These are phyloP conservation scores for Escovopsis sp. DNA, from an alignment of 2,329 filamentous ascomycete species.

Conservation along the genomic window DNA sequence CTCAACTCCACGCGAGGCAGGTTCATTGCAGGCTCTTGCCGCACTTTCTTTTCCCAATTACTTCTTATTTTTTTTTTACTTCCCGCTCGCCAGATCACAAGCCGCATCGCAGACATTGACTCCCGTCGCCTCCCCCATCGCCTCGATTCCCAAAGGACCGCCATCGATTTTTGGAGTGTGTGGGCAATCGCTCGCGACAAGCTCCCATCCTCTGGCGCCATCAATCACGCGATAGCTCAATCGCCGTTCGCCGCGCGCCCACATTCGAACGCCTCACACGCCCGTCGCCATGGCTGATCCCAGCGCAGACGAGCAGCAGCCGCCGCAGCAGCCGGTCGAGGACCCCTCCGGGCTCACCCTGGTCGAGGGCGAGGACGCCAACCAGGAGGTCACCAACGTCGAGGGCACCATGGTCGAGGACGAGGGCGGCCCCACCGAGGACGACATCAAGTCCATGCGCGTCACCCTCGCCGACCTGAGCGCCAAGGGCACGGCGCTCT, in stretches of 20 bases:
- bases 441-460: constrained; percentile 36
- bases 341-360: constrained; percentile 3
- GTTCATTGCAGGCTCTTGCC: too few species aligned
- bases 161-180: too few species aligned
- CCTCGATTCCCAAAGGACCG: too few species aligned
- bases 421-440: constrained; percentile 16
- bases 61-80: too few species aligned
- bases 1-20: too few species aligned
- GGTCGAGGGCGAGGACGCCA: constrained; percentile 6
- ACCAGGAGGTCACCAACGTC: constrained; percentile 2
- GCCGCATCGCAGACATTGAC: too few species aligned
- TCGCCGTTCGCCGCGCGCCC: background rate
- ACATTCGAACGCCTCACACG: background rate
- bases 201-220: too few species aligned
- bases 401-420: background rate
- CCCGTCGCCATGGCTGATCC: constrained; percentile 10
- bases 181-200: too few species aligned
- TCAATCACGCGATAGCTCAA: too few species aligned
- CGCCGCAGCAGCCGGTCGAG: constrained; percentile 6
- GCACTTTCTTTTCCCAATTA: too few species aligned
- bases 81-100: too few species aligned
- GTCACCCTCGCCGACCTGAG: constrained; percentile 64
- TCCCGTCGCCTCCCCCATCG: too few species aligned
- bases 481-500: constrained; percentile 69
- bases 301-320: constrained; percentile 8